A percentile compares a stretch with the other conserved stretches of the same genome.
Evolutionary conservation across 495 filamentous ascomycete genomes (phyloP).

Genomic region (Elasticomyces elasticus): DNA sequence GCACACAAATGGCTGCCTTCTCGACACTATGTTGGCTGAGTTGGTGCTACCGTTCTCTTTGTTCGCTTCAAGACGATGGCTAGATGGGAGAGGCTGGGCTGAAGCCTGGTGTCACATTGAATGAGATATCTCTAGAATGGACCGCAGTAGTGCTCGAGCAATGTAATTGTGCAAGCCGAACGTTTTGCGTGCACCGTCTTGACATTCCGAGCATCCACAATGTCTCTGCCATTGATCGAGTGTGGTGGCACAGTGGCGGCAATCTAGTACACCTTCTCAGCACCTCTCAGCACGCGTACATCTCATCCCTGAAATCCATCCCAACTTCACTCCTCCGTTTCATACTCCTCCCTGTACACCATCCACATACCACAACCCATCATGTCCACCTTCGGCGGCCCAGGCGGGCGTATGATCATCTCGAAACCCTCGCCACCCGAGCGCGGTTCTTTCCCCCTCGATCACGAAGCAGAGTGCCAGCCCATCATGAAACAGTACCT

Average conservation of each 20-base stretch:
- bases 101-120: no score
- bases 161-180: not conserved
- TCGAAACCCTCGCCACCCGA: slow-evolving; percentile 79
- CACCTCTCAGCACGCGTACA: no score
- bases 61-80: not conserved
- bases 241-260: not conserved
- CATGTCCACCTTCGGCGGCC: slow-evolving; percentile 55
- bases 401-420: slow-evolving; percentile 58
- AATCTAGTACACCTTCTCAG: no score
- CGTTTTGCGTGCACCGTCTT: not conserved
- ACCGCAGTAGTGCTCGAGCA: no score
- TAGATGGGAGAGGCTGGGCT: no score
- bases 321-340: no score
- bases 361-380: not conserved
- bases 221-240: not conserved
- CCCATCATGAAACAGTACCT: slow-evolving; percentile 74
- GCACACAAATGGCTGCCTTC: not conserved
- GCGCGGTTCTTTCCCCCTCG: slow-evolving; percentile 90
- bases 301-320: no score
- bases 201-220: not conserved
- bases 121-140: no score
- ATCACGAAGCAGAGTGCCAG: slow-evolving; percentile 96
- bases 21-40: not conserved
- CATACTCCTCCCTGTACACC: no score
- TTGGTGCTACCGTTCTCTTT: not conserved